These are phyloP conservation scores for Elsinoe ampelina DNA, from an alignment of 2,329 filamentous ascomycete genomes.

Conservation along the genomic window DNA sequence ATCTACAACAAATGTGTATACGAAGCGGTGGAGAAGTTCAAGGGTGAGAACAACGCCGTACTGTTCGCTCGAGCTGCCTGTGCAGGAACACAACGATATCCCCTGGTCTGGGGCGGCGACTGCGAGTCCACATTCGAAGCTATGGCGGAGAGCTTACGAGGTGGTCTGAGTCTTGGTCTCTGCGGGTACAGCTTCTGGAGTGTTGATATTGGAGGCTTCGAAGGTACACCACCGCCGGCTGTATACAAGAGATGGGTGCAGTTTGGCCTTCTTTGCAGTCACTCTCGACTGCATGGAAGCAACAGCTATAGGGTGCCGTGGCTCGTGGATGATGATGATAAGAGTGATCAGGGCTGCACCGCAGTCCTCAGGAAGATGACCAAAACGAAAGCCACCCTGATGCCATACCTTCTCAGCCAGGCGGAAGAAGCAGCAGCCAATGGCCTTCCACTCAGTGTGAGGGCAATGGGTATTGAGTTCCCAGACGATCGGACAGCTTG, in stretches of 20 bases:
- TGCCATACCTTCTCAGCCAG: constrained; percentile 49
- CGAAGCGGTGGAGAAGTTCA: constrained; percentile 48
- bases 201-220: constrained; percentile 63
- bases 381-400: constrained; percentile 46
- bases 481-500: constrained; percentile 60
- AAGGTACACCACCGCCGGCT: constrained; percentile 52
- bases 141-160: constrained; percentile 61
- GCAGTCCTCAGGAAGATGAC: constrained; percentile 48
- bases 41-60: constrained; percentile 47
- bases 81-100: constrained; percentile 60
- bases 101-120: constrained; percentile 62
- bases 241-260: constrained; percentile 72
- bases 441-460: constrained; percentile 51
- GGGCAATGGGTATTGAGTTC: constrained; percentile 61
- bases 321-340: constrained; percentile 56
- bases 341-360: constrained; percentile 38
- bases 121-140: constrained; percentile 65
- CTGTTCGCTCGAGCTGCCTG: constrained; percentile 60
- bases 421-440: constrained; percentile 41
- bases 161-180: constrained; percentile 54
- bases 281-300: constrained; percentile 61
- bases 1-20: constrained; percentile 63
- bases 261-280: constrained; percentile 62
- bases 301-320: constrained; percentile 66
- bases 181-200: constrained; percentile 61